phyloP scores from a whole-genome alignment of 1,284 basidiomycete species.

The Hemileia vastatrix region DNA sequence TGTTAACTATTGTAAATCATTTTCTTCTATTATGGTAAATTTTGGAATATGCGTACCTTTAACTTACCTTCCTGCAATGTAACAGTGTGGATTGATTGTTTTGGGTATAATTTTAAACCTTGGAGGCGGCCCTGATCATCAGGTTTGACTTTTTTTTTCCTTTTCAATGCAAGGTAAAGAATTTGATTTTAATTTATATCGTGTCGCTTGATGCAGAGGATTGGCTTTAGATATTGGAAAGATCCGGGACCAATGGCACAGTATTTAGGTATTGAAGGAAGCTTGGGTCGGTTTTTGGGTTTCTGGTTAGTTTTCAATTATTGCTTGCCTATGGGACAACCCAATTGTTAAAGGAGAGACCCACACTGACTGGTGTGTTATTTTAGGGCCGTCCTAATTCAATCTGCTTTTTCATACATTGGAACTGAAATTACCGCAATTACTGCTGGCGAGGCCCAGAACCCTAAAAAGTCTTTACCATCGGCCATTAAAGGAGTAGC shows the following conservation, averaged over 20 bases:
- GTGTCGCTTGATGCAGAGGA: background rate
- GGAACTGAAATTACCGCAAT: slow-evolving; percentile 42
- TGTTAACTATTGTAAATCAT: slow-evolving; percentile 14
- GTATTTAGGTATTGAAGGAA: slow-evolving; percentile 50
- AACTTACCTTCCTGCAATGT: background rate
- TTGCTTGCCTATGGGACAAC: background rate
- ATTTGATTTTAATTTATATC: background rate
- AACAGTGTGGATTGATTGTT: slow-evolving; percentile 9
- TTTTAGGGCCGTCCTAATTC: slow-evolving; percentile 47
- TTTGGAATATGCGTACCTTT: background rate
- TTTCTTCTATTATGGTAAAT: background rate
- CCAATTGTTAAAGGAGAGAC: background rate
- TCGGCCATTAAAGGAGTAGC: slow-evolving; percentile 52
- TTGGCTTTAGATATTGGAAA: slow-evolving; percentile 50
- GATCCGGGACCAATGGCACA: slow-evolving; percentile 47
- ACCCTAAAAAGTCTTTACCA: slow-evolving; percentile 42
- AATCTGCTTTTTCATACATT: slow-evolving; percentile 44
- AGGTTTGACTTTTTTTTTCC: background rate
- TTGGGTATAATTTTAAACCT: slow-evolving; percentile 14
- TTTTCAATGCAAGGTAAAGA: background rate
- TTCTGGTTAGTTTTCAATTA: slow-evolving; percentile 47
- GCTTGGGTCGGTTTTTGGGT: slow-evolving; percentile 49
- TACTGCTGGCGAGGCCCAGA: slow-evolving; percentile 45
- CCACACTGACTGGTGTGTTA: background rate
- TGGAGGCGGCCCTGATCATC: background rate